Evolutionary conservation across 2,329 filamentous ascomycete genomes (phyloP), one percentile per base, ranked within the genome.

Genomic region (Colletotrichum agaves): DNA sequence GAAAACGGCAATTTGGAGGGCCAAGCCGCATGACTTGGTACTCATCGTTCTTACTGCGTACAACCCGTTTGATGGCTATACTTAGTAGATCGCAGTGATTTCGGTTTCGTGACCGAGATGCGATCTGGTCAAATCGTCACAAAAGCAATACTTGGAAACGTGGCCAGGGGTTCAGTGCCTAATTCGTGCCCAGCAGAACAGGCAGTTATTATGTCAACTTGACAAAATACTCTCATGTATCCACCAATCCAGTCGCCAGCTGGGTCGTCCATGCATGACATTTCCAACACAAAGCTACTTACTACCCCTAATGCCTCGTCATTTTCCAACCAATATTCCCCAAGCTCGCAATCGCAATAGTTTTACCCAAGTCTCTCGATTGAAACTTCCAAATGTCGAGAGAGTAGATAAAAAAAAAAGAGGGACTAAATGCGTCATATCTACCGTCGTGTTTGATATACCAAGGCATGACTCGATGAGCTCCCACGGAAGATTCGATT

Each of bases 401-500:
- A 23, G 46, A 43, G 31, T 31, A 33, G 33, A 37, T 12, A 46
- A 23, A 67, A 13, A 19, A 41, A 47, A 67, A 13, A 19, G 33
- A 47, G 44, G 46, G 37, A 52, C 21, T 10, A 7, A 46, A 21
- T 67, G 60, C 60, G 60, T 64, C 60, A 67, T 63, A 12, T 21
- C 27, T 12, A n/a, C 31, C 23, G 39, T 49, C 33, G 11, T 7
- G 44, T 58, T 58, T 63, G 52, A 63, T 35, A 52, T 12, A 44
- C 8, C 12, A 43, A 59, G 23, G 4, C 60, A 64, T 67, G 64
- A 67, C 60, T 67, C 64, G 59, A 37, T 17, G 21, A 13, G 39
- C 12, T 27, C n/a, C 37, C 5, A 17, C 35, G 13, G n/a, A 27
- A 19, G 13, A 15, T 35, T 31, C 21, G 52, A 52, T 63, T 33